Evolutionary conservation across 2,329 filamentous ascomycete species (phyloP), one percentile per base, ranked within the genome.

Genomic region (Curvularia eragrostidis): DNA sequence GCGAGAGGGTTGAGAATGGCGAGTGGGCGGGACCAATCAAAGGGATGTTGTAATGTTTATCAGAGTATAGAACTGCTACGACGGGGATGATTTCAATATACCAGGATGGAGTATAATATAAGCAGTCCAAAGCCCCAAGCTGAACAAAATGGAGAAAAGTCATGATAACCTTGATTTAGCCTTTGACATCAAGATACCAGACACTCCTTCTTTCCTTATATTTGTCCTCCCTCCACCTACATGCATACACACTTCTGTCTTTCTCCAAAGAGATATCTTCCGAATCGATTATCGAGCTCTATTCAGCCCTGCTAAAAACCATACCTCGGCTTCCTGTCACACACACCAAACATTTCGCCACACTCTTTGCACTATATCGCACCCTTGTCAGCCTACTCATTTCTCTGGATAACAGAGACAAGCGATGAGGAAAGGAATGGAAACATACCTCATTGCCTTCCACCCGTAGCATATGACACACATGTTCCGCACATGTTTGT

Each of bases 1-100:
- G 84, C 67, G 79, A 80, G 41, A 77, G 82, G 63, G 82, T 84
- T 30, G 78, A 77, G 42, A 77, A 75, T 46, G 80, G 79, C 5
- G 82, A 83, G 57, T 76, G 70, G 69, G 48, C 53, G 15, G 52
- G 21, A 5, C 32, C 32, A 8, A 32, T 26, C 18, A 57, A 53
- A 47, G 58, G 53, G 23, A 64, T 58, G 28, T 56, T 58, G 18
- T 68, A 38, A 58, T 12, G 10, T 5, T n/a, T n/a, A 21, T 13
- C 2, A 7, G 24, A 18, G 6, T 19, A 6, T 46, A 2, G 41
- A 9, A 3, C 15, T 8, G 19, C 7, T n/a, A 15, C 6, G 3
- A n/a, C 15, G 13, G 2, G 15, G 3, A 36, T 1, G 13, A 5
- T n/a, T 7, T n/a, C 2, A 7, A 36, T 36, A 7, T n/a, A 36